These are phyloP conservation scores for Tinospora cordifolia DNA, from an alignment of 164 flowering plant genomes.

Conservation along the genomic window DNA sequence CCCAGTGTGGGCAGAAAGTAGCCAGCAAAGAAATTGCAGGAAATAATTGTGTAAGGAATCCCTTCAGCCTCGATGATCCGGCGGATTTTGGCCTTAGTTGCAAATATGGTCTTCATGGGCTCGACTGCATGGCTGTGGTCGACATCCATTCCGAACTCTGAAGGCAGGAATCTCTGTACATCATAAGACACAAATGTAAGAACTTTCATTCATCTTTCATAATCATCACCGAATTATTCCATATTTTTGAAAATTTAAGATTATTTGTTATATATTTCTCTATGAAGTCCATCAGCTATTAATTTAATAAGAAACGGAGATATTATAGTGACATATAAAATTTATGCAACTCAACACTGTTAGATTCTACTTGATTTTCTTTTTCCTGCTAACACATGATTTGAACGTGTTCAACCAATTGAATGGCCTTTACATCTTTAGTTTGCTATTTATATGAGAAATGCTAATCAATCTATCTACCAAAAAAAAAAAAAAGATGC, in stretches of 20 bases:
- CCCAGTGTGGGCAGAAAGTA: conserved; percentile 37
- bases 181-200: too few relatives aligned
- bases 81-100: conserved; percentile 33
- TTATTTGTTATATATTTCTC: neutral
- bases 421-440: too few relatives aligned
- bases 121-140: conserved; percentile 48
- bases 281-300: neutral
- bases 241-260: neutral
- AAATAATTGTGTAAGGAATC: conserved; percentile 46
- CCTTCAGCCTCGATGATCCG: too few relatives aligned
- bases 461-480: too few relatives aligned
- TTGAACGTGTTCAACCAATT: too few relatives aligned
- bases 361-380: neutral
- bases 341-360: neutral
- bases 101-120: conserved; percentile 41
- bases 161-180: conserved; percentile 52
- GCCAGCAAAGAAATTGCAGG: conserved; percentile 37
- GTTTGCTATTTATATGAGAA: too few relatives aligned
- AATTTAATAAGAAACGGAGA: neutral
- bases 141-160: conserved; percentile 57
- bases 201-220: too few relatives aligned
- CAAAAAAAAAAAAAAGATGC: too few relatives aligned
- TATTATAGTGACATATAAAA: too few relatives aligned
- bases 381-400: too few relatives aligned
- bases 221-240: too few relatives aligned